Evolutionary conservation across 352 stramenopile genomes (phyloP).

Genomic region (Phytophthora kernoviae): DNA sequence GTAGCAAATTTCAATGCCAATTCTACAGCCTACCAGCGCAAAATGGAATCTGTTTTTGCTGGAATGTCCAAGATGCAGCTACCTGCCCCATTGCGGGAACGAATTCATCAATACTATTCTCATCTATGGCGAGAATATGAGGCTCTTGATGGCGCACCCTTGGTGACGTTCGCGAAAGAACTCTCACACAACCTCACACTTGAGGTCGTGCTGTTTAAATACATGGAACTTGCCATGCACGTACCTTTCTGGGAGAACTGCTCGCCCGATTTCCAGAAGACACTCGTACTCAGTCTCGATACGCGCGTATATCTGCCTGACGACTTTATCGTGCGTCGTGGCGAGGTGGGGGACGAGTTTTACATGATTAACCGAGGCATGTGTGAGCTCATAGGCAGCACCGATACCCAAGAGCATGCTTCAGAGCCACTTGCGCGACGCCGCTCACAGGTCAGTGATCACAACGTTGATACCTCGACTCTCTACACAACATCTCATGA

Average conservation of each 20-base stretch:
- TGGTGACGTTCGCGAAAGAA: conserved; percentile 56
- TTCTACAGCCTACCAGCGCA: conserved; percentile 53
- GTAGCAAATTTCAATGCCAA: conserved; percentile 65
- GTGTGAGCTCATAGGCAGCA: conserved; percentile 41
- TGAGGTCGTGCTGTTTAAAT: conserved; percentile 78
- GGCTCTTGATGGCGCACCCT: conserved; percentile 52
- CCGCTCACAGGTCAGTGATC: conserved; percentile 10
- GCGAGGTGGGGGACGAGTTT: conserved; percentile 55
- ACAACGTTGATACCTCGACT: conserved; percentile 18
- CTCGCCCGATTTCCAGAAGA: conserved; percentile 59
- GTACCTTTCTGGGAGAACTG: conserved; percentile 51
- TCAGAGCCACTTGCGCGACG: conserved; percentile 25
- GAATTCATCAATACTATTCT: conserved; percentile 77
- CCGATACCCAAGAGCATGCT: conserved; percentile 26
- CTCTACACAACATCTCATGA: conserved; percentile 30
- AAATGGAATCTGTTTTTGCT: conserved; percentile 60
- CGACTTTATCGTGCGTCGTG: conserved; percentile 60
- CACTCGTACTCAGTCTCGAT: conserved; percentile 47
- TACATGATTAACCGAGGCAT: conserved; percentile 70
- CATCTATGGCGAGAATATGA: conserved; percentile 75
- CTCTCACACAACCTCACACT: conserved; percentile 66
- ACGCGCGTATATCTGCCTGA: conserved; percentile 65
- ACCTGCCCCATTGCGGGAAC: conserved; percentile 46
- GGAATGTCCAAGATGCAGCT: conserved; percentile 62
- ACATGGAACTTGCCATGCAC: conserved; percentile 56